phyloP scores from a whole-genome alignment of 106 monocot genomes.

The Platanthera zijinensis region DNA sequence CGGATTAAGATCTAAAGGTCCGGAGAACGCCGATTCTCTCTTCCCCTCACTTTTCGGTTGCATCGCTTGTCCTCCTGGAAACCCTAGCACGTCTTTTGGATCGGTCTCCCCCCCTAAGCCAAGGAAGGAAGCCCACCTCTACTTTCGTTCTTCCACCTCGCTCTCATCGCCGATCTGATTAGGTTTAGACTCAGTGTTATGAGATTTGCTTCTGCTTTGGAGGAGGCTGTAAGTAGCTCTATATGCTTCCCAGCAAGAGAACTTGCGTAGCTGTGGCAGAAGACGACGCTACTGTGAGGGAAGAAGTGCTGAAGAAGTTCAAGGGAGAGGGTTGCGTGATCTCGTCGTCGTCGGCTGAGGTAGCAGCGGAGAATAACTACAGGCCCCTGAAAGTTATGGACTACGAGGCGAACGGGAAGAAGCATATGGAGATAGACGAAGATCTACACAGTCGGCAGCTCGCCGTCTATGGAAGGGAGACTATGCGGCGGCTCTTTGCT shows the following conservation, averaged over 20 bases:
- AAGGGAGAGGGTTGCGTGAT: conserved; percentile 6
- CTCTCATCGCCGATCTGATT: background rate
- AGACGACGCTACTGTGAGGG: background rate
- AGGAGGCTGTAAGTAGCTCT: background rate
- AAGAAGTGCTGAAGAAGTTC: conserved; percentile 1
- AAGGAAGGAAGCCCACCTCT: background rate
- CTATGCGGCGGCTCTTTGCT: conserved; percentile 73
- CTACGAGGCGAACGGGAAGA: conserved; percentile 15
- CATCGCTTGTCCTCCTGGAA: background rate
- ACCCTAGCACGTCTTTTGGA: background rate
- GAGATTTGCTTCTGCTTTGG: conserved; percentile 6
- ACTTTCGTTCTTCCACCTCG: background rate
- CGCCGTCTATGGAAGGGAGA: conserved; percentile 90
- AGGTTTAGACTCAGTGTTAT: background rate
- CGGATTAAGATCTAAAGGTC: background rate
- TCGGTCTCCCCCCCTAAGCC: background rate
- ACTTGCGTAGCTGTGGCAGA: background rate
- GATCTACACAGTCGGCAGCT: conserved; percentile 91
- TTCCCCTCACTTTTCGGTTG: background rate
- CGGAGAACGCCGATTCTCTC: background rate
- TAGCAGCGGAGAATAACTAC: conserved; percentile 6
- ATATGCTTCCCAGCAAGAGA: conserved; percentile 9
- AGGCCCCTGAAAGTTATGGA: conserved; percentile 12
- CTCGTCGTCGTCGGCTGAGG: conserved; percentile 8
- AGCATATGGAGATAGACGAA: conserved; percentile 60